Evolutionary conservation across 352 stramenopile species (phyloP), one percentile per base, ranked within the genome.

Genomic region (Peronospora belbahrii): DNA sequence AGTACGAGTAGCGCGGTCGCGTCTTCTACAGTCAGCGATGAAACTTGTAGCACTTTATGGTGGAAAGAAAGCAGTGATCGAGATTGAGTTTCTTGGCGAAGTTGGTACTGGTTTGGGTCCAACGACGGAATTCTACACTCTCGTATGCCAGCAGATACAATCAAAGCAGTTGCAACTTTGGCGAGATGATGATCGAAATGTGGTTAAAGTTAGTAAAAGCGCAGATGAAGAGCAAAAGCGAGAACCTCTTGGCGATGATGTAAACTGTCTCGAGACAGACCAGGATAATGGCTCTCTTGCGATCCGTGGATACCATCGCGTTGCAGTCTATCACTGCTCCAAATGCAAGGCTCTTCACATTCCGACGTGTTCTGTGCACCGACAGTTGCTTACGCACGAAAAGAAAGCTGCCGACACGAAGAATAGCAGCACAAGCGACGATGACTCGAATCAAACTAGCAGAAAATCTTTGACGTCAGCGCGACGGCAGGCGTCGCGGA

Each of bases 21-120:
- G 71, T 2, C 42, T 89, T 11, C 53, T 89, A 14, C 63, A 79
- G 43, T 89, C 74, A 1, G 78, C 78, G 3, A 74, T 80, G 58
- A 89, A 89, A 53, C 52, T 89, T 6, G 49, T 89, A 11, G 52
- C 70, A 10, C 72, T 86, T 34, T 87, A 89, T 41, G 74, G 78
- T 10, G 78, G 78, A 18, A 82, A 82, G 61, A 83, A 84, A 42
- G 68, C 74, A 13, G 66, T 87, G 28, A 77, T 89, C 32, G 78
- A 89, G 56, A 83, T 87, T 32, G 78, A 89, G 44, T 89, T 87
- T 36, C 51, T 89, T 0, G 78, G 74, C 10, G 78, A 89, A 70
- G 78, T 89, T 2, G 78, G 78, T 6, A 89, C 74, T 0, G 78
- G 78, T 8, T 20, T 87, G 10, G 78, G 78, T 6, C 78, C 78